A percentile compares a stretch with the other conserved stretches of the same genome.
Evolutionary conservation across 148 eudicot genomes (phyloP).

Genomic region (Selenicereus undatus): DNA sequence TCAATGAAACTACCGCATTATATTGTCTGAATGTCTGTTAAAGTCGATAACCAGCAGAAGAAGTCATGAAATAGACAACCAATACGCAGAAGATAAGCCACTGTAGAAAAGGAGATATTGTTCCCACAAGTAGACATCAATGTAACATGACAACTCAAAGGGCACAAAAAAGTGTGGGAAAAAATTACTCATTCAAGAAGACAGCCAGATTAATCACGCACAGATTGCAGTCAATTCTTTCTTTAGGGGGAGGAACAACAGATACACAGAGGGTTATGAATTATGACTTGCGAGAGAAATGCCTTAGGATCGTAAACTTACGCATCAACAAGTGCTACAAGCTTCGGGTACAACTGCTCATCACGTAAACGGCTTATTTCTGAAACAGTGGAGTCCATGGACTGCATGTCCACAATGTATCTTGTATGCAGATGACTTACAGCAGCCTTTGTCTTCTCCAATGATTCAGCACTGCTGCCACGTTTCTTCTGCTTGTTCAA

Average conservation of each 20-base stretch:
- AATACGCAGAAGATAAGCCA: background rate
- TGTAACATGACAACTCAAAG: background rate
- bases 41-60: background rate
- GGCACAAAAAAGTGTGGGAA: background rate
- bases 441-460: slow-evolving; percentile 91
- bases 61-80: background rate
- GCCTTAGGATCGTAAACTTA: slow-evolving; percentile 34
- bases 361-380: slow-evolving; percentile 92
- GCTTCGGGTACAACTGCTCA: slow-evolving; percentile 79
- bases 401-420: slow-evolving; percentile 96
- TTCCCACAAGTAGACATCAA: background rate
- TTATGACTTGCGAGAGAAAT: background rate
- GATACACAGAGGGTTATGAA: background rate
- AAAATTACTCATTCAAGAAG: background rate
- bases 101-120: background rate
- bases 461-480: slow-evolving; percentile 51
- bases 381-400: slow-evolving; percentile 93
- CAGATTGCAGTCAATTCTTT: background rate
- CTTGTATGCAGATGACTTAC: slow-evolving; percentile 95
- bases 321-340: slow-evolving; percentile 84
- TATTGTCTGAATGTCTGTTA: background rate
- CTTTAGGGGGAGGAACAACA: background rate
- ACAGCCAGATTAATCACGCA: background rate
- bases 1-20: background rate
- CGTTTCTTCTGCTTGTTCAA: slow-evolving; percentile 82